Evolutionary conservation across 345 rosid species (phyloP).

Genomic region (rapeseed (Brassica napus)): Da-Ae NC_063438.1:2422501-2423000

Average conservation of each 20-base stretch:
- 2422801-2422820: conserved; percentile 35
- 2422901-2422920: conserved; percentile 36
- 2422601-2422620: conserved; percentile 33
- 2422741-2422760: neutral
- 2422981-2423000: conserved; percentile 25
- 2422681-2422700: conserved; percentile 17
- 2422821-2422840: conserved; percentile 6
- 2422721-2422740: neutral
- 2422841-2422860: conserved; percentile 28
- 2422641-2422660: conserved; percentile 29
- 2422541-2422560: neutral
- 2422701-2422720: neutral
- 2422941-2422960: conserved; percentile 16
- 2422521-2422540: neutral
- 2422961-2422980: conserved; percentile 25
- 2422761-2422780: neutral
- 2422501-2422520: too few species aligned
- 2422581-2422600: conserved; percentile 37
- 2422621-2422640: conserved; percentile 28
- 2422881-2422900: conserved; percentile 31
- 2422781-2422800: conserved; percentile 34
- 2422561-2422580: conserved; percentile 19
- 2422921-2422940: neutral
- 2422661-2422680: conserved; percentile 27
- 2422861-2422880: conserved; percentile 32